Base-by-base conservation (phyloP, 345 rosid species). In the Gossypium stocksii region DNA sequence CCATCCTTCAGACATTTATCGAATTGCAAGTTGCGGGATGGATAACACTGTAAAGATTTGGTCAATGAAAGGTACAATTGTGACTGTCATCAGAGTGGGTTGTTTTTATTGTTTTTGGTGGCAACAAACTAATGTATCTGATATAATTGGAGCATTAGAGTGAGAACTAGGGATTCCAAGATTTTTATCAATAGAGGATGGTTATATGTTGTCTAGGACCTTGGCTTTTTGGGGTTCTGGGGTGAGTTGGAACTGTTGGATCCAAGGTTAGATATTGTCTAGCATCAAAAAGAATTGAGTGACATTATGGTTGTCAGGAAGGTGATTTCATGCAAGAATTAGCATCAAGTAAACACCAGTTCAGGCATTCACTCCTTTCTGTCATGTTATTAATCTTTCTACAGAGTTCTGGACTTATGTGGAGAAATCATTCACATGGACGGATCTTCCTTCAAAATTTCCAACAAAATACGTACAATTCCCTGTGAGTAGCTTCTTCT, bases 21-120 rank as follows among this genome's bases (percentile, higher is more conserved):
- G 93, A 12, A 89, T 92, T 68, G 90, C 93, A 81, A 94, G 98
- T 79, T 92, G 98, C 85, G 98, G 98, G 70, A 92, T 94, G 98
- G 96, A 91, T 83, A 92, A 89, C 80, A 91, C 98, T 20, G 90
- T 91, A 61, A 94, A 92, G 78, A 91, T 94, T 76, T 94, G 98
- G 98, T 92, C 97, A 74, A 92, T 92, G 98, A 91, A 89, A 91
- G 98, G 98, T 94, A 70, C 25, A 78, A 76, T 97, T 92, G 70
- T 45, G 77, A 77, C 25, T 19, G 46, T 22, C 14, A 41, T 15
- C 54, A 15, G 8, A 14, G 9, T 38, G 29, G 13, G 5, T 29
- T 63, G 45, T 53, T 65, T 3, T 65, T 2, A 10, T 48, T 43
- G 19, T 59, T 59, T 23, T 34, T 16, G 19, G 46, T n/a, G 48